These are phyloP conservation scores for Tilletia setariae DNA, from an alignment of 1,284 basidiomycete genomes.

Conservation along the genomic window DNA sequence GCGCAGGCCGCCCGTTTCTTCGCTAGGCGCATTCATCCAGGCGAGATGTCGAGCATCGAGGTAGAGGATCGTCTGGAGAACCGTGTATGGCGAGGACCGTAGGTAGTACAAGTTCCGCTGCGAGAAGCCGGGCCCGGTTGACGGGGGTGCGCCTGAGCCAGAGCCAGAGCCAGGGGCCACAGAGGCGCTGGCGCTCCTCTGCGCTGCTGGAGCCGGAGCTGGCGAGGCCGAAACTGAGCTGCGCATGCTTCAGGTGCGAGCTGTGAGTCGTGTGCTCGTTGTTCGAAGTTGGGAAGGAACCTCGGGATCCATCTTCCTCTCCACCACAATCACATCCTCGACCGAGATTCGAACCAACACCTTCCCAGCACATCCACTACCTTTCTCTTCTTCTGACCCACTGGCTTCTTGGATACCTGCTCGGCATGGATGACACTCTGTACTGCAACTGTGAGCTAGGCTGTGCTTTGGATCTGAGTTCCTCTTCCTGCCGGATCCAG, in stretches of 20 bases:
- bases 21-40: constrained; percentile 54
- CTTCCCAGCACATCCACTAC: too few relatives aligned
- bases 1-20: constrained; percentile 18
- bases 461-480: neutral
- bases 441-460: neutral
- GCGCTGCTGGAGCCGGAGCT: neutral
- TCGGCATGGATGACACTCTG: constrained; percentile 7
- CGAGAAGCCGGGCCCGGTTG: constrained; percentile 25
- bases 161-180: neutral
- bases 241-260: neutral
- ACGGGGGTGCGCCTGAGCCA: neutral
- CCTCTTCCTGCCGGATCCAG: too few relatives aligned
- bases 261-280: neutral
- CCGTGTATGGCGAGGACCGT: constrained; percentile 51
- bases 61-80: constrained; percentile 55
- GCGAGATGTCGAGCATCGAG: constrained; percentile 54
- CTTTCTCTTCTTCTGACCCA: too few relatives aligned
- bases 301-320: neutral
- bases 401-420: neutral
- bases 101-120: constrained; percentile 55
- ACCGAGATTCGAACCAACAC: too few relatives aligned
- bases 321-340: too few relatives aligned
- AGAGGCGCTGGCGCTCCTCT: too few relatives aligned
- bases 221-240: constrained; percentile 1
- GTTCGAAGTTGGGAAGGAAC: neutral